Percentiles rank a stretch among this genome's conserved stretches.
phyloP scores from a whole-genome alignment of 495 filamentous ascomycete genomes.

The Penicillium paradoxum region DNA sequence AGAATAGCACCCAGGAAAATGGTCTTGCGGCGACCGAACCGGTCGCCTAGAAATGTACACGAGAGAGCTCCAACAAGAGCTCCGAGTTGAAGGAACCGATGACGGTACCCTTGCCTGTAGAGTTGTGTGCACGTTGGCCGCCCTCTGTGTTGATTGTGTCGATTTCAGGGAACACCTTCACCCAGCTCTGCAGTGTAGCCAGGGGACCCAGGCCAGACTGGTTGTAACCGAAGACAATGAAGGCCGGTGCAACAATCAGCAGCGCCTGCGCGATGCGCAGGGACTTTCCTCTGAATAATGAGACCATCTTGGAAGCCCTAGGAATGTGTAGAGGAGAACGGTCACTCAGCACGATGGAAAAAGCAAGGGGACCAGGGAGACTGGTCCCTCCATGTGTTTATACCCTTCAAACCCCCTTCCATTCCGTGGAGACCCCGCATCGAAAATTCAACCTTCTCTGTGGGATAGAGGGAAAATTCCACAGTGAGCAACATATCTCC shows the following conservation, averaged over 20 bases:
- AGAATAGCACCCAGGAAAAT: slow-evolving; percentile 48
- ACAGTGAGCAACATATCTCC: background rate
- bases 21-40: slow-evolving; percentile 50
- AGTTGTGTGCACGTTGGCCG: slow-evolving; percentile 16
- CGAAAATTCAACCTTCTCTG: background rate
- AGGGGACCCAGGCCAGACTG: slow-evolving; percentile 27
- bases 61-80: slow-evolving; percentile 39
- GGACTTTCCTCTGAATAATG: slow-evolving; percentile 8
- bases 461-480: background rate
- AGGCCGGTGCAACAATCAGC: slow-evolving; percentile 34
- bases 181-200: slow-evolving; percentile 25
- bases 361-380: background rate
- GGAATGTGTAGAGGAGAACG: background rate
- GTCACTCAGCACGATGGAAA: background rate
- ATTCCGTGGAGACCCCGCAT: slow-evolving; percentile 10
- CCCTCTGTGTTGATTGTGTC: slow-evolving; percentile 30
- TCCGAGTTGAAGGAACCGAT: slow-evolving; percentile 39
- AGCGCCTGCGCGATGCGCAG: slow-evolving; percentile 24
- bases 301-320: background rate
- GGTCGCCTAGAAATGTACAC: slow-evolving; percentile 41
- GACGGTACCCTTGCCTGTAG: slow-evolving; percentile 36
- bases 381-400: background rate
- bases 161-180: slow-evolving; percentile 28
- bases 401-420: background rate
- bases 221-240: slow-evolving; percentile 33